Percentiles rank a stretch among this genome's conserved stretches.
phyloP scores from a whole-genome alignment of 2,329 filamentous ascomycete genomes.

The Coniochaeta hoffmannii region DNA sequence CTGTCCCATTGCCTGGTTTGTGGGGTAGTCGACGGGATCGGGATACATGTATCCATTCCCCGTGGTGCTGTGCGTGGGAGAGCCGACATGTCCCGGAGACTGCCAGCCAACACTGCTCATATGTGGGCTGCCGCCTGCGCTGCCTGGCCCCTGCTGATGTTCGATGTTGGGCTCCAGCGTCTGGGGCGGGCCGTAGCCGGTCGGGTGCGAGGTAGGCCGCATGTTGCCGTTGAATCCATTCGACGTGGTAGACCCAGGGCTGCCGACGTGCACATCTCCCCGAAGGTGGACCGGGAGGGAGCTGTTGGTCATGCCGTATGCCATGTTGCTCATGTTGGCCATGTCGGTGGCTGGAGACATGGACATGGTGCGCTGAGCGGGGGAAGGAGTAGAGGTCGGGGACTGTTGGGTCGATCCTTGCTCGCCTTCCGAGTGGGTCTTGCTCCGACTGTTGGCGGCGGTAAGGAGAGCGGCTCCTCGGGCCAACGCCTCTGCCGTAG shows the following conservation, averaged over 20 bases:
- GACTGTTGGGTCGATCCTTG: constrained; percentile 65
- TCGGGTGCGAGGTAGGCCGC: constrained; percentile 79
- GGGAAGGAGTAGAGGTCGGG: constrained; percentile 73
- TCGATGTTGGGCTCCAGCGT: constrained; percentile 82
- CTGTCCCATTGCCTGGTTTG: constrained; percentile 51
- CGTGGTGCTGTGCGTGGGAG: constrained; percentile 57
- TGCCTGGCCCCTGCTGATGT: constrained; percentile 61
- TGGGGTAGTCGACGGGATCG: constrained; percentile 69
- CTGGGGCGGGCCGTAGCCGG: constrained; percentile 71
- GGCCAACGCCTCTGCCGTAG: constrained; percentile 79
- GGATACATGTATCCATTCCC: constrained; percentile 68
- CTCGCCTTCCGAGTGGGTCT: constrained; percentile 60
- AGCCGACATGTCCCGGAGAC: constrained; percentile 68
- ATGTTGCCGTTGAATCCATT: constrained; percentile 49
- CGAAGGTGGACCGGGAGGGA: constrained; percentile 79
- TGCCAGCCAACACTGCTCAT: constrained; percentile 79
- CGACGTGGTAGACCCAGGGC: constrained; percentile 61
- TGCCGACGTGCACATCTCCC: constrained; percentile 62
- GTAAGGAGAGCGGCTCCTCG: constrained; percentile 29
- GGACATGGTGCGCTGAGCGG: constrained; percentile 69
- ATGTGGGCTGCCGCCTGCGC: constrained; percentile 78
- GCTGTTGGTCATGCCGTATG: constrained; percentile 65
- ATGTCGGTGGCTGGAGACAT: constrained; percentile 75
- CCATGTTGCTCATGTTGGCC: constrained; percentile 52
- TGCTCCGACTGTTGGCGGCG: constrained; percentile 23